A percentile compares a stretch with the other conserved stretches of the same genome.
These are phyloP conservation scores for Zymoseptoria tritici DNA, from an alignment of 2,329 filamentous ascomycete species.

Conservation along the genomic window DNA sequence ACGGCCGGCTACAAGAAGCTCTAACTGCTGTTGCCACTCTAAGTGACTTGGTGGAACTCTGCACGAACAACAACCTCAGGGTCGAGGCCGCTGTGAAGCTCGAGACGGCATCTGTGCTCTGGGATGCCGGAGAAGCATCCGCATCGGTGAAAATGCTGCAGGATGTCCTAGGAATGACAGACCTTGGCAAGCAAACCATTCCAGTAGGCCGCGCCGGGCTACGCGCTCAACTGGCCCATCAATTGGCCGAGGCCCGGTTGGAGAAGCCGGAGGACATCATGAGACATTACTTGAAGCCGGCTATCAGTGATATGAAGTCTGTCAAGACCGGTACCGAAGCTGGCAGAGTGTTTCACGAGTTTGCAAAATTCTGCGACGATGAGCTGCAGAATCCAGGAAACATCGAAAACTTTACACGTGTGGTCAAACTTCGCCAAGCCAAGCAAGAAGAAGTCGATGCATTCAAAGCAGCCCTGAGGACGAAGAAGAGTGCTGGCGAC, in stretches of 20 bases:
- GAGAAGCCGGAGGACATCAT: conserved; percentile 90
- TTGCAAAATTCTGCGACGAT: conserved; percentile 89
- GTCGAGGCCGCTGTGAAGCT: conserved; percentile 71
- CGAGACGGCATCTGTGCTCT: conserved; percentile 82
- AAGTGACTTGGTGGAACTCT: conserved; percentile 66
- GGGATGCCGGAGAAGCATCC: conserved; percentile 87
- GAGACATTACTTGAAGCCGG: conserved; percentile 73
- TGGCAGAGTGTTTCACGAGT: conserved; percentile 86
- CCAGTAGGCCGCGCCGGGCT: conserved; percentile 68
- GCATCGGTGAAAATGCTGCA: conserved; percentile 86
- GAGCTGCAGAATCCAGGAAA: conserved; percentile 83
- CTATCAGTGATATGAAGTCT: conserved; percentile 71
- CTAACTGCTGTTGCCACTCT: conserved; percentile 77
- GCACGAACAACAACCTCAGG: conserved; percentile 61
- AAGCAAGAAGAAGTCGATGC: conserved; percentile 75
- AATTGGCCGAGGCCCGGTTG: conserved; percentile 79
- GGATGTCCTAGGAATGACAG: conserved; percentile 55
- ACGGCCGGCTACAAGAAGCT: conserved; percentile 77
- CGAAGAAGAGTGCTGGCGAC: conserved; percentile 38
- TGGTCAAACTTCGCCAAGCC: conserved; percentile 69
- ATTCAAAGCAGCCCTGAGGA: conserved; percentile 53
- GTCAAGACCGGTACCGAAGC: conserved; percentile 63
- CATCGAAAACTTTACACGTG: conserved; percentile 73
- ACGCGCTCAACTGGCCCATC: conserved; percentile 78
- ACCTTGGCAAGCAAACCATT: conserved; percentile 62